Conservation (phyloP, 371 early-diverging fungal species). For the Gilbertella persicaria region DNA sequence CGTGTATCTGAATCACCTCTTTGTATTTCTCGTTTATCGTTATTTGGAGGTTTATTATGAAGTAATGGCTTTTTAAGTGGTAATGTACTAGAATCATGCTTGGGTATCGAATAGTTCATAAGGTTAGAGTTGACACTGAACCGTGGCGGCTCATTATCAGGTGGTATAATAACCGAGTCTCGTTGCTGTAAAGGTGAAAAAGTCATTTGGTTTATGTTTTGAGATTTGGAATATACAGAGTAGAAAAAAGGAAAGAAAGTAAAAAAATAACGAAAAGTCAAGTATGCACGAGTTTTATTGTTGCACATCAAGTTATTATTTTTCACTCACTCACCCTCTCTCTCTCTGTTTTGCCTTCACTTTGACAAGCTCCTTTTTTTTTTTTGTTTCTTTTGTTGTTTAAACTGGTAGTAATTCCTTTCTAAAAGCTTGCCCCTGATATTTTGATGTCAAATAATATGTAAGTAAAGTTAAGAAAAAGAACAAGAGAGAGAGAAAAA, state of each 20-base stretch:
- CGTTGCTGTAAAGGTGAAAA: slow-evolving; percentile 5
- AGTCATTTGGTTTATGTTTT: background rate
- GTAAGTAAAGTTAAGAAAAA: too few species aligned
- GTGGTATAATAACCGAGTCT: slow-evolving; percentile 10
- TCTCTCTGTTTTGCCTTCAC: too few species aligned
- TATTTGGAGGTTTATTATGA: too few species aligned
- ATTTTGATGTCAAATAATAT: background rate
- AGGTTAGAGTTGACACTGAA: slow-evolving; percentile 53
- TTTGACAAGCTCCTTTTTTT: slow-evolving; percentile 13
- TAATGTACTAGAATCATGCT: slow-evolving; percentile 4
- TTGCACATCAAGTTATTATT: slow-evolving; percentile 11
- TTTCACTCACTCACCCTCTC: background rate
- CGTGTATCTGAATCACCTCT: slow-evolving; percentile 44
- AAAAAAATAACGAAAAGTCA: slow-evolving; percentile 3
- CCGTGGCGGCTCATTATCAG: slow-evolving; percentile 20
- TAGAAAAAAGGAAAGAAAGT: slow-evolving; percentile 2
- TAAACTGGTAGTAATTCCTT: background rate
- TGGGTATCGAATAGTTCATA: slow-evolving; percentile 58
- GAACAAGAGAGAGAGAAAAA: too few species aligned
- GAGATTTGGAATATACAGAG: background rate
- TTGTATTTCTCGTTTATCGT: slow-evolving; percentile 36
- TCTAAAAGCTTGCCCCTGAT: background rate
- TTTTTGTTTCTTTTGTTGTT: background rate
- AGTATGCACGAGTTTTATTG: slow-evolving; percentile 22
- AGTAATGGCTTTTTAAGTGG: background rate